These are phyloP conservation scores for Diplodia scrobiculata DNA, from an alignment of 2,329 filamentous ascomycete genomes.

Conservation along the genomic window DNA sequence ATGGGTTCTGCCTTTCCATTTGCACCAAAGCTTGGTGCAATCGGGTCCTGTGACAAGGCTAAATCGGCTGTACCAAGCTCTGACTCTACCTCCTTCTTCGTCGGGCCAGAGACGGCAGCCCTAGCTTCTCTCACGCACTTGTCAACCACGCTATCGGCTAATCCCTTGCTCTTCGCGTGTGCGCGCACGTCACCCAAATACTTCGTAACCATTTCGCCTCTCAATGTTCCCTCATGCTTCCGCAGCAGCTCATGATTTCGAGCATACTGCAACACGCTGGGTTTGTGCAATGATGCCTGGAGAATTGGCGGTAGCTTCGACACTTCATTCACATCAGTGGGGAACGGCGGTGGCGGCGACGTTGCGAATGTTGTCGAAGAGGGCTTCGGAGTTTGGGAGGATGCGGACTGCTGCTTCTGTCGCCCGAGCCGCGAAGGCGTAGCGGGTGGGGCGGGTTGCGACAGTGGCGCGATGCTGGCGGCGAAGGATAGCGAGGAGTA, in stretches of 20 bases:
- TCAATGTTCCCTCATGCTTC: not conserved
- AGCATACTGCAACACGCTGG: not conserved
- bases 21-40: too few species aligned
- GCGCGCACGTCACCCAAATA: constrained; percentile 11
- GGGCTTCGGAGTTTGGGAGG: not conserved
- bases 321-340: not conserved
- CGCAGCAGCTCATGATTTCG: not conserved
- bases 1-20: too few species aligned
- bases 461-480: not conserved
- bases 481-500: constrained; percentile 11
- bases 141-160: not conserved
- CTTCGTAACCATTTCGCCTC: not conserved
- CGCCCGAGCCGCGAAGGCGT: not conserved
- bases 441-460: not conserved
- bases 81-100: not conserved
- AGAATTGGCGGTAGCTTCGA: not conserved
- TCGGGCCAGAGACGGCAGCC: not conserved
- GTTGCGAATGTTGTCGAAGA: not conserved
- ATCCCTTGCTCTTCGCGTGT: constrained; percentile 1
- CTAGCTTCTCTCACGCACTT: constrained; percentile 2
- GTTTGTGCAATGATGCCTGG: not conserved
- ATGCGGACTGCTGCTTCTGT: not conserved
- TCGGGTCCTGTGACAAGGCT: too few species aligned
- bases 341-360: not conserved
- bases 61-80: too few species aligned